A percentile compares a stretch with the other conserved stretches of the same genome.
Conservation (phyloP, 2,329 filamentous ascomycete genomes). For the Podosphaera xanthii region DNA sequence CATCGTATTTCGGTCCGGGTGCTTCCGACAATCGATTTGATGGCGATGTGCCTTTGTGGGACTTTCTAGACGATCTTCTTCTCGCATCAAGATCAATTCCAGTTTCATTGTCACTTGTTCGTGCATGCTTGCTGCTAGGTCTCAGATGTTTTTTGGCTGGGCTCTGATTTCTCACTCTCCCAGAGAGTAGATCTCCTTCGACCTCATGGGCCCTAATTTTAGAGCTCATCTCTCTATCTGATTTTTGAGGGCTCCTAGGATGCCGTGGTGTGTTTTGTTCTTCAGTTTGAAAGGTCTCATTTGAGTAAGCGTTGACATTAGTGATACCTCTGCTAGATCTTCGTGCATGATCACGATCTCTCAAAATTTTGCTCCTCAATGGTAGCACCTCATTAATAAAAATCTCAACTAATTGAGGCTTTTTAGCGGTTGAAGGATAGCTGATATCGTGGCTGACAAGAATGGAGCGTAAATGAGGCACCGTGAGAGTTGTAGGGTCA, state of each 20-base stretch:
- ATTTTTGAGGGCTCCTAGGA: constrained; percentile 26
- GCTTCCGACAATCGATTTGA: constrained; percentile 4
- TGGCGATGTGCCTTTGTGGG: constrained; percentile 22
- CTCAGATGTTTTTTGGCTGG: constrained; percentile 6
- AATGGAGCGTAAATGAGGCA: constrained; percentile 74
- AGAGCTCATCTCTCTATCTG: constrained; percentile 20
- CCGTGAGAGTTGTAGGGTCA: constrained; percentile 60
- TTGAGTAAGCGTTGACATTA: constrained; percentile 21
- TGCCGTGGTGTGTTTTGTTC: constrained; percentile 32
- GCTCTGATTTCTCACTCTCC: constrained; percentile 4
- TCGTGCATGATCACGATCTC: constrained; percentile 54
- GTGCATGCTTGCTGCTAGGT: constrained; percentile 24
- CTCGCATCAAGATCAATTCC: constrained; percentile 20
- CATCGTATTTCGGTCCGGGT: constrained; percentile 31
- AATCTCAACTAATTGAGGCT: constrained; percentile 63
- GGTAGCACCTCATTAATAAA: constrained; percentile 62
- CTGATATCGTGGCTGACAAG: constrained; percentile 70
- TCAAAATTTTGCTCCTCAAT: constrained; percentile 53
- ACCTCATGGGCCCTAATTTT: constrained; percentile 3
- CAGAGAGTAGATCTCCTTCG: constrained; percentile 3
- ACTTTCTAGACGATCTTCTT: constrained; percentile 25
- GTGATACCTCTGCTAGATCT: constrained; percentile 72
- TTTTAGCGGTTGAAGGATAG: constrained; percentile 80
- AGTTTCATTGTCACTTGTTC: constrained; percentile 27
- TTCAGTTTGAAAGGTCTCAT: constrained; percentile 25